Evolutionary conservation across 1,284 basidiomycete genomes (phyloP), one percentile per base, ranked within the genome.

Genomic region (Malassezia sp.): DNA sequence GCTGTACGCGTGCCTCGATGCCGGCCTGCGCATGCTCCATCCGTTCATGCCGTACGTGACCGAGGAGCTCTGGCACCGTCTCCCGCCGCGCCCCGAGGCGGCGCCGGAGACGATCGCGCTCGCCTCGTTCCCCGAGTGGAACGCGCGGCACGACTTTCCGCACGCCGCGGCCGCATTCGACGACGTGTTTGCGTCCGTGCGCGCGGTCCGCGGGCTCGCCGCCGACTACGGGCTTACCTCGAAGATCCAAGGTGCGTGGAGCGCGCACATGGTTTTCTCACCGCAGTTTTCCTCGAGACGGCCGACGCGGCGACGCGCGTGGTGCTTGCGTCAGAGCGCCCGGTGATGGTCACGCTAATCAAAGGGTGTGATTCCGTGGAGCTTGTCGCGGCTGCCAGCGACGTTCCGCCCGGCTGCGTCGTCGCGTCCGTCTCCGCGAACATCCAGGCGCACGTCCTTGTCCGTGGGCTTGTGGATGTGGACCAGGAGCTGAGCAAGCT

Each of bases 31-130:
- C 38, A 76, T 99, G 8, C 76, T 97, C 11, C 93, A 97, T 72
- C 91, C 93, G 1, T 91, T 96, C 75, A 97, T 97, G 93, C 93
- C 93, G 1, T 97, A 84, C 71, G 88, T 99, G 33, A 96, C 91
- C 1, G 93, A 99, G 73, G 93, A 97, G 72, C 75, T 99, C 15
- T 97, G 93, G 93, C 93, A 99, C 71, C 80, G 90, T 33, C 75
- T 97, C 9, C 89, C 90, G 0, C 76, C 88, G 11, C 76, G 90
- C 45, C 80, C 82, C 0, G 81, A 81, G 41, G 89, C 96, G 71
- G 64, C 76, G 8, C 84, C 82, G 8, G 79, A 81, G 17, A 87
- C 86, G 0, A 89, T 99, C 72, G 90, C 91, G 82, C 72, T 96
- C 23, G 77, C 89, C 0, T 72, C 77, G 18, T 97, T 81, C 77